Conservation (phyloP, 768 basidiomycete species). For the Tylopilus balloui region DNA sequence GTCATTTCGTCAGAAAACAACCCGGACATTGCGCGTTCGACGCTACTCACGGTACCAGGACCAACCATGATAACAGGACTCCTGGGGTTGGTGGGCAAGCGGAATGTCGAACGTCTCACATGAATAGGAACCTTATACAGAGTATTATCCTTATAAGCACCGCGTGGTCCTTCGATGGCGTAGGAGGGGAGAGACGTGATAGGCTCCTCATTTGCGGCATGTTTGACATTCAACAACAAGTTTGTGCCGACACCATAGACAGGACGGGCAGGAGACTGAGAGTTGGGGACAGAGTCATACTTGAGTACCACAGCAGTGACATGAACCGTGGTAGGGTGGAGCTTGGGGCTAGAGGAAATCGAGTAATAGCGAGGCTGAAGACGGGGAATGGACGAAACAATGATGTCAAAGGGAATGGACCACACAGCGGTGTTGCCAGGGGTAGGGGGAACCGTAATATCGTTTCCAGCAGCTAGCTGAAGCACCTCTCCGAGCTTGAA, state of each 20-base stretch:
- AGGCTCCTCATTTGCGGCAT: slow-evolving; percentile 58
- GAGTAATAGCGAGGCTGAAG: slow-evolving; percentile 98
- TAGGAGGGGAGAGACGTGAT: slow-evolving; percentile 63
- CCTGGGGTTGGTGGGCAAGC: slow-evolving; percentile 96
- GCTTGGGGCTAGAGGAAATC: slow-evolving; percentile 95
- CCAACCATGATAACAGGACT: slow-evolving; percentile 99
- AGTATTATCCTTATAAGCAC: slow-evolving; percentile 67
- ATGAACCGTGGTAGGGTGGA: slow-evolving; percentile 85
- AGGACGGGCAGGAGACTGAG: slow-evolving; percentile 55
- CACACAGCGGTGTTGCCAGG: slow-evolving; percentile 77
- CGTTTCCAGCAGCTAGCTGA: slow-evolving; percentile 83
- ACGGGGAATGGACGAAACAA: slow-evolving; percentile 89
- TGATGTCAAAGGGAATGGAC: slow-evolving; percentile 94
- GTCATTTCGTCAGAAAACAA: slow-evolving; percentile 10
- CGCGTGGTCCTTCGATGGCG: slow-evolving; percentile 86
- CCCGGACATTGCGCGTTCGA: not conserved
- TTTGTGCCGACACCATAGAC: slow-evolving; percentile 92
- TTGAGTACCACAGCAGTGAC: slow-evolving; percentile 94
- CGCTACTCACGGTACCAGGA: slow-evolving; percentile 82
- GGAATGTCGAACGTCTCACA: slow-evolving; percentile 93
- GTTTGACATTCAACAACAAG: slow-evolving; percentile 90
- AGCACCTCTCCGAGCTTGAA: slow-evolving; percentile 92
- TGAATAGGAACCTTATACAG: slow-evolving; percentile 88
- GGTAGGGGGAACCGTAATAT: slow-evolving; percentile 52
- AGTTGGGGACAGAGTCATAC: slow-evolving; percentile 65